Percentiles rank a stretch among this genome's conserved stretches.
Conservation (phyloP, 1,284 basidiomycete species). For the Trichosporon asahii region DNA sequence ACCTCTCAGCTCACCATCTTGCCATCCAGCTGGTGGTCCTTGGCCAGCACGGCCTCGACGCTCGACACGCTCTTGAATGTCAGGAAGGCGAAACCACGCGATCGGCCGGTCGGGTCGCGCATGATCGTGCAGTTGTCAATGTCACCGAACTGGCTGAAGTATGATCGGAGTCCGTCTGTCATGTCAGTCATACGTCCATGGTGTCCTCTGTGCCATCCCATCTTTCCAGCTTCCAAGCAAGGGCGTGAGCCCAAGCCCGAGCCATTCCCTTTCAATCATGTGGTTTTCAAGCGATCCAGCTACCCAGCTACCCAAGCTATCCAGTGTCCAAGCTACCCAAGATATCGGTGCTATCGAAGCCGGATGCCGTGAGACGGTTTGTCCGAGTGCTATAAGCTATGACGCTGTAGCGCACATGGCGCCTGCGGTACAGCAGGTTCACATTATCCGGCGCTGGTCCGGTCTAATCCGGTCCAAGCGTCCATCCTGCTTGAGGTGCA, state of each 20-base stretch:
- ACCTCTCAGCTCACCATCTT: conserved; percentile 65
- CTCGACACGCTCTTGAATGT: conserved; percentile 82
- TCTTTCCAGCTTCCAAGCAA: background rate
- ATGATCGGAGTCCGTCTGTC: conserved; percentile 72
- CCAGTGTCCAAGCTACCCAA: conserved; percentile 3
- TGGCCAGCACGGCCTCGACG: conserved; percentile 83
- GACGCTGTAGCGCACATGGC: background rate
- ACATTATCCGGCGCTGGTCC: background rate
- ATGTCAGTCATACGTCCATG: background rate
- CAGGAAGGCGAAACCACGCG: conserved; percentile 89
- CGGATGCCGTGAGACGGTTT: background rate
- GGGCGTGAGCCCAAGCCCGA: background rate
- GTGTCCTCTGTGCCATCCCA: background rate
- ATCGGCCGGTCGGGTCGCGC: conserved; percentile 85
- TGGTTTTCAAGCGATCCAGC: background rate
- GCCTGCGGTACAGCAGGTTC: background rate
- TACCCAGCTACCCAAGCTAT: conserved; percentile 2
- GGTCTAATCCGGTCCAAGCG: background rate
- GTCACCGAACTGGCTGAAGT: conserved; percentile 85
- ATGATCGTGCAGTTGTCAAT: conserved; percentile 92
- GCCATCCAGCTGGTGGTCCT: conserved; percentile 85
- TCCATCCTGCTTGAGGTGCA: background rate
- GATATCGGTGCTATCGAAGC: conserved; percentile 2
- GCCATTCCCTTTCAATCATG: background rate
- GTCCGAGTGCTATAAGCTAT: conserved; percentile 2